Percentiles rank a stretch among this genome's conserved stretches.
Conservation (phyloP, 75 land plant genomes). For the Picea sitchensis region DNA sequence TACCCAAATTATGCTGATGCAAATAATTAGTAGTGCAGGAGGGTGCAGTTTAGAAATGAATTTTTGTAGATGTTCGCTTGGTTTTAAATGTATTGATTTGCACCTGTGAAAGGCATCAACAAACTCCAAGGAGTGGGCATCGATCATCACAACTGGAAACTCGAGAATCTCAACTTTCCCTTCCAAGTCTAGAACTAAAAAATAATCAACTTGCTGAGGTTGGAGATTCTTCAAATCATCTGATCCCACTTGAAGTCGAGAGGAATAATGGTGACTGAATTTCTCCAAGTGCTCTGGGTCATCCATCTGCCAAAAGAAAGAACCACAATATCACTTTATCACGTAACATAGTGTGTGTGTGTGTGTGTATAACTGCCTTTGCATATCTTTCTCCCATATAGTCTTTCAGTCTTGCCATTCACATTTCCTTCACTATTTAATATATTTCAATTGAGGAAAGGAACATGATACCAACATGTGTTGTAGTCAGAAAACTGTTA, state of each 20-base stretch:
- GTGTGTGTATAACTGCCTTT: background rate
- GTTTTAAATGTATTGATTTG: background rate
- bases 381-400: background rate
- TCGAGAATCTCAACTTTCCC: constrained; percentile 97
- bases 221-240: constrained; percentile 17
- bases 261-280: constrained; percentile 62
- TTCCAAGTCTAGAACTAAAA: constrained; percentile 91
- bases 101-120: constrained; percentile 96
- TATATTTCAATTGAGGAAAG: background rate
- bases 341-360: background rate
- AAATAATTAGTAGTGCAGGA: background rate
- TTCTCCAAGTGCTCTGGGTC: constrained; percentile 66
- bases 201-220: constrained; percentile 64
- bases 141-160: constrained; percentile 82
- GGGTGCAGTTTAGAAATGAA: background rate
- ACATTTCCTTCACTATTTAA: background rate
- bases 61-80: background rate
- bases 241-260: constrained; percentile 37
- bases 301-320: constrained; percentile 57
- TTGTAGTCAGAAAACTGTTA: background rate
- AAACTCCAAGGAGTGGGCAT: constrained; percentile 63
- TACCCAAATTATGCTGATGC: background rate
- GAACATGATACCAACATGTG: background rate
- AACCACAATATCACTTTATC: background rate
- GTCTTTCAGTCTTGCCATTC: background rate